phyloP scores from a whole-genome alignment of 2,329 filamentous ascomycete genomes.

The Trichoderma brevicompactum region DNA sequence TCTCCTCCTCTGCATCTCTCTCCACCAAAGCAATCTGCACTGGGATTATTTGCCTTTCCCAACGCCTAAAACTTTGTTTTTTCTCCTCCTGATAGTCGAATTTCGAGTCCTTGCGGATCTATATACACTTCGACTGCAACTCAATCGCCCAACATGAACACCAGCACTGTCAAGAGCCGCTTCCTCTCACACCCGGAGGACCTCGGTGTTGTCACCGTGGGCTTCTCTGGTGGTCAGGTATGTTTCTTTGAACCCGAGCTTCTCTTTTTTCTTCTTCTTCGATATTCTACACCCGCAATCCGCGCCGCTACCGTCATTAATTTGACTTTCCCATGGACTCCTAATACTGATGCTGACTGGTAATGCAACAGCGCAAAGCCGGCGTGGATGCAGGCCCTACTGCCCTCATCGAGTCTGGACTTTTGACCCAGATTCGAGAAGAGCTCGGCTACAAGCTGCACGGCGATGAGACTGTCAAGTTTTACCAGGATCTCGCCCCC shows the following conservation, averaged over 20 bases:
- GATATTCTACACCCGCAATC: neutral
- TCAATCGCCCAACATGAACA: slow-evolving; percentile 49
- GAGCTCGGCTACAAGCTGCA: slow-evolving; percentile 89
- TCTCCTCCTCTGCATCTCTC: neutral
- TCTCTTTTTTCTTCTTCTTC: neutral
- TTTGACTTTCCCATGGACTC: neutral
- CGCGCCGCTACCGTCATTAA: neutral
- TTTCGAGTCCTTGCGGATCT: neutral
- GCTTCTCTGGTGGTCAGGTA: slow-evolving; percentile 96
- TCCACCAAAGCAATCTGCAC: neutral
- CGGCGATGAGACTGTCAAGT: slow-evolving; percentile 81
- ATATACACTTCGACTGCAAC: neutral
- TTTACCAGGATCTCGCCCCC: slow-evolving; percentile 77
- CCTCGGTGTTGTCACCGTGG: slow-evolving; percentile 89
- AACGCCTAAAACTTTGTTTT: neutral
- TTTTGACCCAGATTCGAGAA: slow-evolving; percentile 79
- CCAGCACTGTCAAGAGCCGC: slow-evolving; percentile 62
- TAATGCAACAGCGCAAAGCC: slow-evolving; percentile 69
- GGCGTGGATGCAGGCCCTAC: slow-evolving; percentile 91
- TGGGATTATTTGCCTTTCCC: neutral
- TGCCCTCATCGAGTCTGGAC: slow-evolving; percentile 84
- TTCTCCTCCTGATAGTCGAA: neutral
- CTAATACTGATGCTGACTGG: neutral
- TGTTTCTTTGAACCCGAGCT: slow-evolving; percentile 32
- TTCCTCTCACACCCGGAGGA: slow-evolving; percentile 82